These are phyloP conservation scores for Rhodotorula mucilaginosa DNA, from an alignment of 1,284 basidiomycete species.

Conservation along the genomic window DNA sequence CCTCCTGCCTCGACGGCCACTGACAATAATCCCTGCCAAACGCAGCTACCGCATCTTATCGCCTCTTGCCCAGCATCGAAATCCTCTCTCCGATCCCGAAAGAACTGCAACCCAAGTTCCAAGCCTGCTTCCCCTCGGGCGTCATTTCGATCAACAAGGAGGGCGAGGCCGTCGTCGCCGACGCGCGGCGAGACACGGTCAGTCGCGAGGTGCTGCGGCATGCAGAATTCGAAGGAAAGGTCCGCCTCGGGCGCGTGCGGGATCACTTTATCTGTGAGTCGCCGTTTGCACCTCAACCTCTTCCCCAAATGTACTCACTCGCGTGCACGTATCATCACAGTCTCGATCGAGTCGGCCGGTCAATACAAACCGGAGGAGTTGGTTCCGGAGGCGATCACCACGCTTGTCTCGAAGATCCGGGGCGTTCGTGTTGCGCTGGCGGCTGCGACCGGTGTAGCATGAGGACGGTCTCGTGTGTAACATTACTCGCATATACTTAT, in stretches of 20 bases:
- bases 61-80: constrained; percentile 82
- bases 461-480: neutral
- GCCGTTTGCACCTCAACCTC: neutral
- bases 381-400: constrained; percentile 75
- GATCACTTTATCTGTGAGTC: constrained; percentile 88
- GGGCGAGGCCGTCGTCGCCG: constrained; percentile 61
- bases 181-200: constrained; percentile 78
- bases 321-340: neutral
- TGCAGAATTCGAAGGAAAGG: constrained; percentile 81
- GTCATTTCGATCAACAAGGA: constrained; percentile 71
- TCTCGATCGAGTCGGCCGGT: constrained; percentile 75
- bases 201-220: constrained; percentile 89
- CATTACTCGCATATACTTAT: neutral
- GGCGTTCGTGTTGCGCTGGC: constrained; percentile 4
- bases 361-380: constrained; percentile 80
- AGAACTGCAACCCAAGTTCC: constrained; percentile 69
- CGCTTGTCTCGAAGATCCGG: constrained; percentile 78
- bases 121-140: constrained; percentile 81
- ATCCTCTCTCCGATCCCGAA: constrained; percentile 67
- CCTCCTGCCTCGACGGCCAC: neutral
- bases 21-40: neutral
- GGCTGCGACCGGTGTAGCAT: neutral
- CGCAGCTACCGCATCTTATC: constrained; percentile 88
- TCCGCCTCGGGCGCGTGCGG: constrained; percentile 78
- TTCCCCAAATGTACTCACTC: neutral